Base-by-base conservation (phyloP, 2,329 filamentous ascomycete genomes). In the Alternaria viburni region DNA sequence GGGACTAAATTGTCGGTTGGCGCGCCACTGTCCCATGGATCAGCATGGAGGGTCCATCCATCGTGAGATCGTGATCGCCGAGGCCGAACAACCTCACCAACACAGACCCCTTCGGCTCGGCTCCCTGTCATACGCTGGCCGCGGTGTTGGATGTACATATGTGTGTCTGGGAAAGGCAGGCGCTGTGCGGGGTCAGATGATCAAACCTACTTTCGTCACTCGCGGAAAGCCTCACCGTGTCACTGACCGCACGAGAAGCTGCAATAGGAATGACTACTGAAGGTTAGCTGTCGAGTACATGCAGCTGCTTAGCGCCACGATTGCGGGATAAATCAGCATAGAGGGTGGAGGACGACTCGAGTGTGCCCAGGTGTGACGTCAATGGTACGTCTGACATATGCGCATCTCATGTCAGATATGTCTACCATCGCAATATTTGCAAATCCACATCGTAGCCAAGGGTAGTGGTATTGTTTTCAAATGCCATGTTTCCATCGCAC, bases 351-450 rank as follows among this genome's bases (percentile, higher is more conserved):
- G 44, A 32, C 19, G 19, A 23, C 52, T 25, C 26, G 5, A 32
- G 21, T 17, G 25, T 44, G n/a, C n/a, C n/a, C n/a, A n/a, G n/a
- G n/a, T n/a, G 26, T 65, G 63, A 65, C 63, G 63, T 65, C 63
- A 65, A 36, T 21, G 28, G 36, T 49, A 55, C 52, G 47, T 62
- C 21, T 49, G 51, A 44, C 36, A 47, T n/a, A 47, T 62, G 21
- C 51, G 45, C 45, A 25, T 45, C 50, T 23, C 30, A 50, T 52
- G 32, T 49, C 43, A 55, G 36, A 19, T 32, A 55, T 49, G n/a
- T 30, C 32, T 12, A 51, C 26, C 51, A 56, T 43, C 19, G 47
- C 19, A 43, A 36, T 41, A 26, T 59, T n/a, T 36, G 19, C 49
- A 17, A 50, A 2, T 45, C 6, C 52, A 56, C 25, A 46, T 45